phyloP scores from a whole-genome alignment of 768 basidiomycete species.

The Crassisporium funariophilum region DNA sequence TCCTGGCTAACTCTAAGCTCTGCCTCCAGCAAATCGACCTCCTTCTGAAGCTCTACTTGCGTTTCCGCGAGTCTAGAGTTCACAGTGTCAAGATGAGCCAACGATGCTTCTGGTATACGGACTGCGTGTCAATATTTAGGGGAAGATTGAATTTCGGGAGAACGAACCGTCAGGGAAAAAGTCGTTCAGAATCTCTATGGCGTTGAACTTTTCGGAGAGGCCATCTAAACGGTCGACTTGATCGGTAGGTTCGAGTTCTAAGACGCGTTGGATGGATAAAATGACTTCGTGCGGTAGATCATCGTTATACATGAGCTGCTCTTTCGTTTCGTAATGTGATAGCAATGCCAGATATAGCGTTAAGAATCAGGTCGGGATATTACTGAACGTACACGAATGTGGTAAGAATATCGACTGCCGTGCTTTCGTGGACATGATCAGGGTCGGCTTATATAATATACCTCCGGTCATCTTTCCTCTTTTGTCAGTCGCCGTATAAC shows the following conservation, averaged over 20 bases:
- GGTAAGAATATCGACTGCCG: too few relatives aligned
- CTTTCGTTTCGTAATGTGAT: too few relatives aligned
- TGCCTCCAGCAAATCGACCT: conserved; percentile 67
- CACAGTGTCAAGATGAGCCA: conserved; percentile 71
- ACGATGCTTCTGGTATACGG: conserved; percentile 68
- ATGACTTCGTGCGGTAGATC: conserved; percentile 70
- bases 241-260: conserved; percentile 52
- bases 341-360: too few relatives aligned
- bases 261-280: conserved; percentile 68
- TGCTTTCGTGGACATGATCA: too few relatives aligned
- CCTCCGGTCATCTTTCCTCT: too few relatives aligned
- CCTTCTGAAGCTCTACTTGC: conserved; percentile 67
- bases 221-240: conserved; percentile 58
- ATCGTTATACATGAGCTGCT: conserved; percentile 37
- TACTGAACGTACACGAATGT: too few relatives aligned
- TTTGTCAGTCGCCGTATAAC: too few relatives aligned
- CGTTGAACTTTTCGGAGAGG: conserved; percentile 57
- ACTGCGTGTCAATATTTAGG: too few relatives aligned
- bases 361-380: too few relatives aligned
- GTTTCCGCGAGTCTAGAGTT: conserved; percentile 69
- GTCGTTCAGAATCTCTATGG: conserved; percentile 60
- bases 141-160: too few relatives aligned
- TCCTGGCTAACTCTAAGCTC: conserved; percentile 80
- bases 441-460: too few relatives aligned
- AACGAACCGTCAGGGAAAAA: conserved; percentile 79